phyloP scores from a whole-genome alignment of 805 yeast species.

The Candida boleticola region DNA sequence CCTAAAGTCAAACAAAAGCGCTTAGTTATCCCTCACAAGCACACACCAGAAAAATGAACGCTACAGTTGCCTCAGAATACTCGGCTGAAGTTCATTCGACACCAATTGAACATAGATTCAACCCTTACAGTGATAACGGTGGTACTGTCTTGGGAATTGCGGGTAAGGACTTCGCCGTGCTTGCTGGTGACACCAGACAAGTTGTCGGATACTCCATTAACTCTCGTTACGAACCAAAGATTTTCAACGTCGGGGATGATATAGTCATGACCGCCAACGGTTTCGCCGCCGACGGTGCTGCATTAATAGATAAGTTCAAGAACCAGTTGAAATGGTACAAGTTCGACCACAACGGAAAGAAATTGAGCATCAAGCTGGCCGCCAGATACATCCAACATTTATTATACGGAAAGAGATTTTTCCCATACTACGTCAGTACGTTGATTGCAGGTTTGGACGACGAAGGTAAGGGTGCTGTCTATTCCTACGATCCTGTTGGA shows the following conservation, averaged over 20 bases:
- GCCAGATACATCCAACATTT: constrained; percentile 91
- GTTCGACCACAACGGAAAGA: constrained; percentile 74
- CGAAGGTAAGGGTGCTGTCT: constrained; percentile 90
- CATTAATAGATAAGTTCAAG: constrained; percentile 72
- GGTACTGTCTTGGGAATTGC: constrained; percentile 98
- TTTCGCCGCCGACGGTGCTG: constrained; percentile 91
- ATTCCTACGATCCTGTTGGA: constrained; percentile 97
- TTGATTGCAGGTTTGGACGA: constrained; percentile 91
- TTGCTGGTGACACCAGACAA: constrained; percentile 98
- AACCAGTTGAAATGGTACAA: constrained; percentile 86
- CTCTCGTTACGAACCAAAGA: constrained; percentile 88
- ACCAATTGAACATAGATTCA: constrained; percentile 90
- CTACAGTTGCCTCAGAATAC: constrained; percentile 66
- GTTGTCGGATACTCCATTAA: constrained; percentile 92
- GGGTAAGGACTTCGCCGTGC: constrained; percentile 93
- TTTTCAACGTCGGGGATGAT: constrained; percentile 84
- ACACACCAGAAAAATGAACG: too few species aligned
- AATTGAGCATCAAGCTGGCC: constrained; percentile 64
- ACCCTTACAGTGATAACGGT: constrained; percentile 93
- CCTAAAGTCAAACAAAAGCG: too few species aligned
- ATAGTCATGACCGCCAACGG: constrained; percentile 91
- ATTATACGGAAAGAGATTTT: constrained; percentile 88
- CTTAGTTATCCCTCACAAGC: too few species aligned
- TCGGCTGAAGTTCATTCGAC: constrained; percentile 47
- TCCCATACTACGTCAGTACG: constrained; percentile 96